Evolutionary conservation across 2,329 filamentous ascomycete genomes (phyloP).

Genomic region (Talaromyces rugulosus): DNA sequence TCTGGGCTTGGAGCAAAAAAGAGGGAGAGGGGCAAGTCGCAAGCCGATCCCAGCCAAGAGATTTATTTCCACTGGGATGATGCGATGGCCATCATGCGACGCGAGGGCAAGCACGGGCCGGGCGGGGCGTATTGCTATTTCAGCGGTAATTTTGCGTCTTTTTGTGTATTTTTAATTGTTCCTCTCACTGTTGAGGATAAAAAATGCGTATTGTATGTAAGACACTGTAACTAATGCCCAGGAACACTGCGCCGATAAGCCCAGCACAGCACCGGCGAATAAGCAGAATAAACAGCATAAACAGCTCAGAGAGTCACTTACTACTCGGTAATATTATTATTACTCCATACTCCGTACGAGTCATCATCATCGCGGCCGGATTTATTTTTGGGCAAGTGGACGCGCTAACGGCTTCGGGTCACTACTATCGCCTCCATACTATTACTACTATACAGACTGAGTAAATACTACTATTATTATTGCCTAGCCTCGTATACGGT

Average conservation of each 20-base stretch:
- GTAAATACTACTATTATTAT: no score
- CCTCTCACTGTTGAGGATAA: no score
- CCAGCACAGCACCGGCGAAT: background rate
- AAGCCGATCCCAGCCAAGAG: constrained; percentile 2
- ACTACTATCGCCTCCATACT: background rate
- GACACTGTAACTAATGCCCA: no score
- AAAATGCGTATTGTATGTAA: no score
- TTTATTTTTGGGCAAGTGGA: background rate
- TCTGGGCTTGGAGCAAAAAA: no score
- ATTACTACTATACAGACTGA: no score
- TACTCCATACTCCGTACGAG: background rate
- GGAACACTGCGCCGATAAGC: no score
- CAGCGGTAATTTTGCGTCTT: no score
- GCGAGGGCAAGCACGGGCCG: background rate
- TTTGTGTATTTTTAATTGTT: no score
- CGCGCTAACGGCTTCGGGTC: background rate
- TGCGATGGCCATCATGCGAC: background rate
- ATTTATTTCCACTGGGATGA: background rate
- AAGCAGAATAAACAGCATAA: background rate
- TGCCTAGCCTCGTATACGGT: background rate
- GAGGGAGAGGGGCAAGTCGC: background rate
- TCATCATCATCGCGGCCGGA: background rate
- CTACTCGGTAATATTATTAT: no score
- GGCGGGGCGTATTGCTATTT: no score
- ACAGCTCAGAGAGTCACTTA: no score